Evolutionary conservation across 2,329 filamentous ascomycete species (phyloP), one percentile per base, ranked within the genome.

Genomic region (Epichloe scottii): DNA sequence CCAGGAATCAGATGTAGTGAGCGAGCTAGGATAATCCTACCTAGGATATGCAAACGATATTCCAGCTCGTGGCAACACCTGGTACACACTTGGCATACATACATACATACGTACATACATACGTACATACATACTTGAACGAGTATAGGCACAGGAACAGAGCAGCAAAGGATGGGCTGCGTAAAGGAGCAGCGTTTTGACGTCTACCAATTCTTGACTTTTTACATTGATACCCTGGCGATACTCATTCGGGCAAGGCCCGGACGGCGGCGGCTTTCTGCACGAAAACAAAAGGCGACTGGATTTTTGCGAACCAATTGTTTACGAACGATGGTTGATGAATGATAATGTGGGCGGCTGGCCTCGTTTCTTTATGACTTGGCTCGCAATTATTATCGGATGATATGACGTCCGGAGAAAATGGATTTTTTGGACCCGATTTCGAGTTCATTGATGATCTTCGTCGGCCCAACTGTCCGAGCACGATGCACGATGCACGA

Each of bases 1-100:
- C 59, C 33, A 60, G 64, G 35, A 59, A 57, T 43, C 50, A 60
- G 23, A 59, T 67, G 55, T 62, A 64, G 38, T 51, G 41, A n/a
- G 21, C 34, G 17, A 40, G 26, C 26, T 42, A 26, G 39, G 23
- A 46, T 7, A 40, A 21, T 30, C 15, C 17, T 5, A 30, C 21
- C 21, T 30, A n/a, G 23, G 5, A 30, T 30, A 14, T 14, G 14
- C 35, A n/a, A 38, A 30, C 8, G 26, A 30, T 30, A 10, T 10
- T 10, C 12, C 5, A 38, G 35, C 35, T 30, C 26, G 26, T 30
- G 26, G 8, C 26, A 10, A 43, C 17, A n/a, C 15, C n/a, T 14
- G 5, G 14, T 14, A 43, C 21, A 42, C 21, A 8, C 5, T 30
- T 30, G 26, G 26, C 26, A 30, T 10, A 30, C 26, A 30, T 30